Evolutionary conservation across 176 grass and related monocot genomes (phyloP).

Genomic region (Coix lacrymajobi): DNA sequence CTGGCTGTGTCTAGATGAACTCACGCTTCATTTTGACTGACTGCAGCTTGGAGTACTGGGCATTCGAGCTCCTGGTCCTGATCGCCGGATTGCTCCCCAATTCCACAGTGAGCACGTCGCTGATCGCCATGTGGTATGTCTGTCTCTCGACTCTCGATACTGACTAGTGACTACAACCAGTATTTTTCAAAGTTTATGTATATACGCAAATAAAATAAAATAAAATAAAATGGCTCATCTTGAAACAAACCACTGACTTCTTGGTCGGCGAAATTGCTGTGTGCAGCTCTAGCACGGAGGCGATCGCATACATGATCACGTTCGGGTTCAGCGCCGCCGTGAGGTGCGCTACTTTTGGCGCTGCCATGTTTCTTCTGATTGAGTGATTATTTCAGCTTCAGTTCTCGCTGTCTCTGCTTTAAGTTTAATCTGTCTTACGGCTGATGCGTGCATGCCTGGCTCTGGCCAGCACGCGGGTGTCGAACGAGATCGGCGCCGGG

Average conservation of each 20-base stretch:
- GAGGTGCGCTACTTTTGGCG: conserved; percentile 32
- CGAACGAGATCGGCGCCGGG: conserved; percentile 79
- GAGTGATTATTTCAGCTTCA: too few species aligned
- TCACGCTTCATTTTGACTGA: background rate
- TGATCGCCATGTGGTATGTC: conserved; percentile 90
- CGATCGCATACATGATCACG: conserved; percentile 76
- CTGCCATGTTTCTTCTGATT: too few species aligned
- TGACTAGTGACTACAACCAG: background rate
- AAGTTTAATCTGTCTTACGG: background rate
- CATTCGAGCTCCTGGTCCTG: conserved; percentile 81
- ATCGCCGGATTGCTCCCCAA: conserved; percentile 76
- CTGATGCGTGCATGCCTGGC: too few species aligned
- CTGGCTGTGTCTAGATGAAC: background rate
- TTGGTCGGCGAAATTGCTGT: background rate
- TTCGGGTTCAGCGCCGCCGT: conserved; percentile 84
- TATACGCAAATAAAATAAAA: too few species aligned
- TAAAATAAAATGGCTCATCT: background rate
- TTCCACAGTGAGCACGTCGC: conserved; percentile 73
- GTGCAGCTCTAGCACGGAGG: conserved; percentile 68
- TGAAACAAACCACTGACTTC: background rate
- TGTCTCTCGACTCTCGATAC: background rate
- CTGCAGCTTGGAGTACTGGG: conserved; percentile 86
- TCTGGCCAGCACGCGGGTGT: conserved; percentile 88
- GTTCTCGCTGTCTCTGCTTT: too few species aligned
- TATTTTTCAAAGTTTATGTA: too few species aligned